phyloP scores from a whole-genome alignment of 768 basidiomycete genomes.

The Asterophora parasitica region DNA sequence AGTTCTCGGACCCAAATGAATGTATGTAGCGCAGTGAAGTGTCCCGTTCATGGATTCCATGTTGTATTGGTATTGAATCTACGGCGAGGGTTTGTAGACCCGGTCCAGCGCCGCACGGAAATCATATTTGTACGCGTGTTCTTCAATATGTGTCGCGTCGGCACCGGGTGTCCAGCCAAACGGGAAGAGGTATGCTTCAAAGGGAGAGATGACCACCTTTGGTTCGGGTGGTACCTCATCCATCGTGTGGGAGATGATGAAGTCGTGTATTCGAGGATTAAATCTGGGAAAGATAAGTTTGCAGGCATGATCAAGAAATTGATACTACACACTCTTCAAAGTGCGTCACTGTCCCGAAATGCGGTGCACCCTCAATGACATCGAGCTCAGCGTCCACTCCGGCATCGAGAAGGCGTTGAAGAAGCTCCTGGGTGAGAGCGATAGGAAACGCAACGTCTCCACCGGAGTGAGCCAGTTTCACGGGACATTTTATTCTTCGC shows the following conservation, averaged over 20 bases:
- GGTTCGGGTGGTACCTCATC: constrained; percentile 20
- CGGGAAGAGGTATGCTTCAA: constrained; percentile 21
- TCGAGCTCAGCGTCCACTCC: constrained; percentile 24
- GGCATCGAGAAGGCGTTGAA: constrained; percentile 20
- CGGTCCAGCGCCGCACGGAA: neutral
- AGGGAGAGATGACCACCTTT: constrained; percentile 24
- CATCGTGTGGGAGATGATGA: constrained; percentile 21
- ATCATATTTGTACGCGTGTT: constrained; percentile 12
- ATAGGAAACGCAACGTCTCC: too few species aligned
- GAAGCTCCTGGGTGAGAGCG: too few species aligned
- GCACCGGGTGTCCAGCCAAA: constrained; percentile 18
- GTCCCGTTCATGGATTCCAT: too few species aligned
- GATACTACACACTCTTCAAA: constrained; percentile 24
- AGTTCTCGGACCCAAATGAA: constrained; percentile 13
- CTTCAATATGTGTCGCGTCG: constrained; percentile 18
- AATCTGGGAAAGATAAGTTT: constrained; percentile 23
- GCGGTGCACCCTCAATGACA: too few species aligned
- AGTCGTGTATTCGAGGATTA: constrained; percentile 26
- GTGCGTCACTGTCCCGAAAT: too few species aligned
- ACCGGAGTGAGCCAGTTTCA: too few species aligned
- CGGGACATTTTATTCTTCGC: too few species aligned
- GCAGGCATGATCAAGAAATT: too few species aligned
- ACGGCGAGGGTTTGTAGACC: too few species aligned
- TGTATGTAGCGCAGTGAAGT: too few species aligned
- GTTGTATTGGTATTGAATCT: too few species aligned